Evolutionary conservation across 106 monocot species (phyloP).

Genomic region (Platanthera zijinensis): DNA sequence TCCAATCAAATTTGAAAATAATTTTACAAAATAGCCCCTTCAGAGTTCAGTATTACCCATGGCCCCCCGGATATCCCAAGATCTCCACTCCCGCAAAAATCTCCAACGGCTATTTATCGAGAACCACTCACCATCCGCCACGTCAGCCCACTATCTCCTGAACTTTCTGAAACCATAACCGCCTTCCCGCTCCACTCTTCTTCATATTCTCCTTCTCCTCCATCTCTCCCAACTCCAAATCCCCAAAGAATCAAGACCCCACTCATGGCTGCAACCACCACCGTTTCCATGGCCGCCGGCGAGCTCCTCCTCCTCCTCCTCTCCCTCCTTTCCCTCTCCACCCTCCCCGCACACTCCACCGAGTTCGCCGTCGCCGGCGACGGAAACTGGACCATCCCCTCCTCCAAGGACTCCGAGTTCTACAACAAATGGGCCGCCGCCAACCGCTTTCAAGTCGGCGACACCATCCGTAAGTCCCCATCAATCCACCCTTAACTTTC

Average conservation of each 20-base stretch:
- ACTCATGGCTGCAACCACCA: neutral
- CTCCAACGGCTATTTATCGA: too few relatives aligned
- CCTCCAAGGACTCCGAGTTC: constrained; percentile 18
- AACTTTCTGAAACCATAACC: neutral
- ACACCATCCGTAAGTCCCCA: constrained; percentile 45
- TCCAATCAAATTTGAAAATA: too few relatives aligned
- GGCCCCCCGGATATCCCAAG: too few relatives aligned
- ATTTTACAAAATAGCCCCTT: too few relatives aligned
- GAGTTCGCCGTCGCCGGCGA: constrained; percentile 61
- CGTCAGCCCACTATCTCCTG: neutral
- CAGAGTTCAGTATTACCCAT: too few relatives aligned
- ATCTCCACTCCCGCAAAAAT: too few relatives aligned
- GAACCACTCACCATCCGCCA: too few relatives aligned
- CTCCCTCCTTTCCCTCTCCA: neutral
- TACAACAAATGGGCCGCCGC: constrained; percentile 87
- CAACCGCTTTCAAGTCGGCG: constrained; percentile 63
- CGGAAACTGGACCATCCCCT: constrained; percentile 61
- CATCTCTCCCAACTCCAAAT: neutral
- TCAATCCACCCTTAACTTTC: neutral
- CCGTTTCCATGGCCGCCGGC: neutral
- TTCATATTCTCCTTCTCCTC: neutral
- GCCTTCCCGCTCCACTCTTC: neutral
- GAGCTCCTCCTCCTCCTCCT: constrained; percentile 9
- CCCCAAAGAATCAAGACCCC: neutral
- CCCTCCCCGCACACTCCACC: constrained; percentile 10